Conservation (phyloP, 2,329 filamentous ascomycete genomes). For the Podosphaera xanthii region DNA sequence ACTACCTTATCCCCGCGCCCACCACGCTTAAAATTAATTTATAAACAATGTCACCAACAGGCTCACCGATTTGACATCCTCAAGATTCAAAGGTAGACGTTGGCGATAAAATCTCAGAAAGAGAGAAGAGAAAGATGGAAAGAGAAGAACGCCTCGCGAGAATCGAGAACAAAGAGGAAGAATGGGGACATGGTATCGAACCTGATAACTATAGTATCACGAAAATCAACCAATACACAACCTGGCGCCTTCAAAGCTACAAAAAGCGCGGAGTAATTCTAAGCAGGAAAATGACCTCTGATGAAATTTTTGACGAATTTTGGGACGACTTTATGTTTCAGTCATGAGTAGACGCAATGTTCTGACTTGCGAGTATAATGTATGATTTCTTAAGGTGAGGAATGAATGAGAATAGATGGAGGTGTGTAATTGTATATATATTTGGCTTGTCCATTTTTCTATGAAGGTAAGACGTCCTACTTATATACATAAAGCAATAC, state of each 20-base stretch:
- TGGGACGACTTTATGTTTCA: neutral
- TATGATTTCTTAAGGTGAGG: too few species aligned
- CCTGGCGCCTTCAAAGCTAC: neutral
- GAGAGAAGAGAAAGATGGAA: too few species aligned
- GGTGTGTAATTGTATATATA: too few species aligned
- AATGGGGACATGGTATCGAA: neutral
- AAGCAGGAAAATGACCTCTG: neutral
- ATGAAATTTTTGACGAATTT: neutral
- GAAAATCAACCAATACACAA: neutral
- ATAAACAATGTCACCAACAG: neutral
- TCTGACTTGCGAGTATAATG: too few species aligned
- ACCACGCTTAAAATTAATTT: neutral
- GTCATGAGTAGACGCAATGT: too few species aligned
- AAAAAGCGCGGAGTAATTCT: neutral
- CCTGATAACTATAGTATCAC: neutral
- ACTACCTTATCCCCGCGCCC: neutral
- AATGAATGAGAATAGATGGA: too few species aligned
- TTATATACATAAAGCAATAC: too few species aligned
- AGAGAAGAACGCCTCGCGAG: neutral
- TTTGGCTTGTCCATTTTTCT: too few species aligned
- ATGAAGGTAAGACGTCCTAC: too few species aligned
- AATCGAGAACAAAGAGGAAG: neutral
- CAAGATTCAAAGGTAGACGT: neutral
- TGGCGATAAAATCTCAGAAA: neutral
- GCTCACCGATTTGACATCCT: neutral